These are phyloP conservation scores for Mycena leptocephala DNA, from an alignment of 768 basidiomycete species.

Conservation along the genomic window DNA sequence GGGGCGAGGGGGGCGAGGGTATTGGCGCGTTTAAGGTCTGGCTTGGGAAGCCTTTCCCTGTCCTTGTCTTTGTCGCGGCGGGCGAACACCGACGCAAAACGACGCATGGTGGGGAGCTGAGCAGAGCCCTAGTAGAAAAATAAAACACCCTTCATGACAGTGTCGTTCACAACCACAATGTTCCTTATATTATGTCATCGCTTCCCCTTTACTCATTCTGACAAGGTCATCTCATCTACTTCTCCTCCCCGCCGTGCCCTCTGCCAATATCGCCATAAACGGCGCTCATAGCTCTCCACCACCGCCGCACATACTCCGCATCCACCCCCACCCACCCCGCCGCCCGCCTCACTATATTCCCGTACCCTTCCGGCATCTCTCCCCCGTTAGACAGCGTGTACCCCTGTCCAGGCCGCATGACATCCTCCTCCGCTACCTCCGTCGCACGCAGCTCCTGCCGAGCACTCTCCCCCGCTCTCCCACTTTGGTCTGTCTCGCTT, in stretches of 20 bases:
- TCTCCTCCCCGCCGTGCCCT: neutral
- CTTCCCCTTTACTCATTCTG: too few relatives aligned
- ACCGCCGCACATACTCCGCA: constrained; percentile 67
- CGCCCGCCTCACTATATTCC: constrained; percentile 65
- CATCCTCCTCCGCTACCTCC: constrained; percentile 23
- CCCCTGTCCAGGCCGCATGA: constrained; percentile 68
- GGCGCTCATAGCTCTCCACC: constrained; percentile 78
- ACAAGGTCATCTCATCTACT: neutral
- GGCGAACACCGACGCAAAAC: constrained; percentile 74
- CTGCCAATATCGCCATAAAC: constrained; percentile 69
- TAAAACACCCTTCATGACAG: too few relatives aligned
- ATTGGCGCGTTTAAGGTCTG: constrained; percentile 42
- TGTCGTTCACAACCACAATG: neutral
- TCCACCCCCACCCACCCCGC: constrained; percentile 72
- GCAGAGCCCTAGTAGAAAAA: neutral
- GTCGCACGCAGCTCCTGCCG: constrained; percentile 31
- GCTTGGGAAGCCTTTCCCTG: constrained; percentile 52
- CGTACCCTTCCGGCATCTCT: constrained; percentile 74
- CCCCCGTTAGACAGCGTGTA: constrained; percentile 77
- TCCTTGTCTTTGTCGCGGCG: constrained; percentile 56
- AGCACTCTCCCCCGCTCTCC: constrained; percentile 6
- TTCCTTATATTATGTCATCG: too few relatives aligned
- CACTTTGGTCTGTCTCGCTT: constrained; percentile 27
- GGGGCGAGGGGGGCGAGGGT: constrained; percentile 41
- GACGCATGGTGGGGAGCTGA: constrained; percentile 75